Evolutionary conservation across 768 basidiomycete genomes (phyloP).

Genomic region (Gautieria morchelliformis): DNA sequence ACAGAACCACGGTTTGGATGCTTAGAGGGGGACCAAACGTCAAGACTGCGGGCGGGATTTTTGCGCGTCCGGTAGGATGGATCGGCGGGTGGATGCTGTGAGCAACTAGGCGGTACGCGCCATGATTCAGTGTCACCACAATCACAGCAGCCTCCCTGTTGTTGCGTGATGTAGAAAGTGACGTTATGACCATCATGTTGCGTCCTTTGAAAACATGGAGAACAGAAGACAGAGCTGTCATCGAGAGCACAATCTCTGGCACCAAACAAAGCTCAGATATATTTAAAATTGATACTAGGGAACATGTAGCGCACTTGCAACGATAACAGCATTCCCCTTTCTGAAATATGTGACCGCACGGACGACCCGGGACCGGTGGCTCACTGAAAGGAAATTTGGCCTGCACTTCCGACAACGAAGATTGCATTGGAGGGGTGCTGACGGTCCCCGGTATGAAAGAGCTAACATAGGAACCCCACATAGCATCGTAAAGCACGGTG

Average conservation of each 20-base stretch:
- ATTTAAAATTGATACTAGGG: not conserved
- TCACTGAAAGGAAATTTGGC: conserved; percentile 42
- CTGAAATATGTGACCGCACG: conserved; percentile 80
- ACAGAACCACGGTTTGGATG: conserved; percentile 47
- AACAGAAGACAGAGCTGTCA: conserved; percentile 84
- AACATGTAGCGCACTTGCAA: conserved; percentile 62
- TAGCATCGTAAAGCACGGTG: conserved; percentile 70
- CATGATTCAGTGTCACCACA: conserved; percentile 91
- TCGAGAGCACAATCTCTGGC: conserved; percentile 84
- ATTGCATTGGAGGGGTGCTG: conserved; percentile 46
- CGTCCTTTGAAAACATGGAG: conserved; percentile 83
- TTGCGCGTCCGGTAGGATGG: conserved; percentile 17
- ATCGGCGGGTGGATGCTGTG: conserved; percentile 56
- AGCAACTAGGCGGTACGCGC: conserved; percentile 57
- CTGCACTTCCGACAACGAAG: conserved; percentile 65
- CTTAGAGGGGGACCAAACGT: conserved; percentile 51
- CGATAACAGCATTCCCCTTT: conserved; percentile 90
- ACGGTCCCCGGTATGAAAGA: conserved; percentile 56
- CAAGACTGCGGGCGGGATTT: conserved; percentile 12
- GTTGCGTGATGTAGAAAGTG: conserved; percentile 86
- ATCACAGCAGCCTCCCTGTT: conserved; percentile 90
- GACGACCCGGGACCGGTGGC: conserved; percentile 53
- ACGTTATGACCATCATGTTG: conserved; percentile 83
- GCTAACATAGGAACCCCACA: conserved; percentile 70
- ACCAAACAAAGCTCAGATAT: not conserved